Evolutionary conservation across 148 eudicot genomes (phyloP), one percentile per base, ranked within the genome.

Genomic region (Camellia granthamiana): DNA sequence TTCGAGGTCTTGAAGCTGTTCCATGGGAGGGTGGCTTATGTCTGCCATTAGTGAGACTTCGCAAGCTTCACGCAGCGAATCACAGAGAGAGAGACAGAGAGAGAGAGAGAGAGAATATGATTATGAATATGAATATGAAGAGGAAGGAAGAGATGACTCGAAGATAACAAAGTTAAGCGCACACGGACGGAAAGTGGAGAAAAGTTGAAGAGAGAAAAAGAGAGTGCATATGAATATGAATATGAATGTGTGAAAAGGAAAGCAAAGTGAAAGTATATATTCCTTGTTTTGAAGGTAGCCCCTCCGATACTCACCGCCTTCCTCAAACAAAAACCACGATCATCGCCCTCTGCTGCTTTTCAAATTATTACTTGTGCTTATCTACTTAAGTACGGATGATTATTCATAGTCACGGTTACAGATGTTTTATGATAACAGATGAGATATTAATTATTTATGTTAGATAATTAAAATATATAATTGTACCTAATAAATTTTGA

Each of bases 1-100:
- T 69, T 96, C 99, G 65, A 96, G 95, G 94, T 96, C 99, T 79
- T 96, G 99, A 3, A 93, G 99, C 90, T 96, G 99, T 64, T 96
- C 99, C 99, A 96, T 93, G 69, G 99, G 99, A 44, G 83, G 97
- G 83, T 92, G 95, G 51, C 74, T 86, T 67, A 95, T 95, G 79
- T 96, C 97, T 63, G 95, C 93, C 97, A 93, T 93, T 89, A 85
- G 61, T 85, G 84, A 74, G 82, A 60, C 84, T 81, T 81, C 63
- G 15, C 19, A 59, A 73, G 82, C 81, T 86, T 80, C 86, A 56
- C 82, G 51, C 74, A 81, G 58, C 78, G 70, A 81, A 60, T 47
- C 43, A 71, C 43, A 15, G 69, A 72, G 70, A 47, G 47, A 81
- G 73, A 66, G 69, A 75, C 67, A 69, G 60, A 23, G 76, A 81